Evolutionary conservation across 371 early-diverging fungal genomes (phyloP).

Genomic region (Edhazardia aedis): DNA sequence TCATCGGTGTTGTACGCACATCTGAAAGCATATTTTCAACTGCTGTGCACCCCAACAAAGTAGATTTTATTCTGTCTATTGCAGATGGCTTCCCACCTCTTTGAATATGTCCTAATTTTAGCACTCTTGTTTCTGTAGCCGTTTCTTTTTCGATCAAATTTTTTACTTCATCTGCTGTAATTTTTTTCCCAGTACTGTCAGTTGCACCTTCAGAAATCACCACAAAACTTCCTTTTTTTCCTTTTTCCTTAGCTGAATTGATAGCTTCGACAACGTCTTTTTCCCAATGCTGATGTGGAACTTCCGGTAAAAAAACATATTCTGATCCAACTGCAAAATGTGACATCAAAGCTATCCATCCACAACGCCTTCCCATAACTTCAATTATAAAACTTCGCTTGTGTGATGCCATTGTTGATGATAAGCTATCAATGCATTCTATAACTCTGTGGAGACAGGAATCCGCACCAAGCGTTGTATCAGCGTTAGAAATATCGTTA

Average conservation of each 20-base stretch:
- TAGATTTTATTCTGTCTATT: conserved; percentile 70
- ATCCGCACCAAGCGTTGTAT: conserved; percentile 69
- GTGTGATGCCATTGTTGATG: conserved; percentile 82
- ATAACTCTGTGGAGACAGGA: conserved; percentile 83
- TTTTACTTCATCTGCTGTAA: conserved; percentile 61
- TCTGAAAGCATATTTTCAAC: conserved; percentile 72
- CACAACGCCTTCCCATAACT: conserved; percentile 97
- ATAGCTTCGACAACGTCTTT: background rate
- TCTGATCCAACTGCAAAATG: conserved; percentile 78
- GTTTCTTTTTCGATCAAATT: conserved; percentile 56
- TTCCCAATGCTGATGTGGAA: conserved; percentile 48
- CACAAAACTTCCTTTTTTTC: conserved; percentile 54
- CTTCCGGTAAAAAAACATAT: conserved; percentile 85
- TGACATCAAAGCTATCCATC: conserved; percentile 91
- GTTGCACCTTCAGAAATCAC: conserved; percentile 90
- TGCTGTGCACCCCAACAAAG: conserved; percentile 73
- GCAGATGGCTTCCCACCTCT: conserved; percentile 82
- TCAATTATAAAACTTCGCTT: conserved; percentile 89
- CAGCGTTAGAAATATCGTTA: conserved; percentile 74
- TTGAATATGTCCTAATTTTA: conserved; percentile 86
- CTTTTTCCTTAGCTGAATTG: background rate
- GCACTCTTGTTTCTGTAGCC: conserved; percentile 70
- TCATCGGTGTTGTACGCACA: conserved; percentile 59
- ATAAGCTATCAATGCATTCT: conserved; percentile 73
- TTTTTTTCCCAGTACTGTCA: conserved; percentile 63